Evolutionary conservation across 2,329 filamentous ascomycete species (phyloP).

Genomic region (Cercospora zeina): DNA sequence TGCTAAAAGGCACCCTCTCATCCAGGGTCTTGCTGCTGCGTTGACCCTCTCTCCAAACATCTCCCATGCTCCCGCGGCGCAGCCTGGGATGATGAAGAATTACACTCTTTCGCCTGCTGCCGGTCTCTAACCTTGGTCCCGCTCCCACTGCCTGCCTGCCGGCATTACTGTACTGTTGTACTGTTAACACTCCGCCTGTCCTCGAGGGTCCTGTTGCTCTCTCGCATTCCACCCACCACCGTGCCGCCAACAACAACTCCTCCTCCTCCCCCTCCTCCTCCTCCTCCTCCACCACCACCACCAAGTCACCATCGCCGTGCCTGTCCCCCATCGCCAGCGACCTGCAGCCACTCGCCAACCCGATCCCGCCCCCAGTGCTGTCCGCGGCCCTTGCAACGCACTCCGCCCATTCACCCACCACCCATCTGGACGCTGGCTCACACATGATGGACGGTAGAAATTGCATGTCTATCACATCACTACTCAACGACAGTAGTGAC

Average conservation of each 20-base stretch:
- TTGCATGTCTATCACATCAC: slow-evolving; percentile 47
- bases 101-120: slow-evolving; percentile 23
- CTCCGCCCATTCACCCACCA: slow-evolving; percentile 14
- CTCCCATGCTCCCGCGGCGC: slow-evolving; percentile 23
- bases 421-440: slow-evolving; percentile 32
- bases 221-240: background rate
- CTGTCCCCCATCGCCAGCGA: background rate
- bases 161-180: slow-evolving; percentile 14
- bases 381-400: slow-evolving; percentile 1
- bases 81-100: slow-evolving; percentile 25
- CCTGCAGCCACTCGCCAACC: background rate
- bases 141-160: slow-evolving; percentile 11
- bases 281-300: slow-evolving; percentile 8
- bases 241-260: background rate
- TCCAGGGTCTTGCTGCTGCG: slow-evolving; percentile 15
- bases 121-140: slow-evolving; percentile 27
- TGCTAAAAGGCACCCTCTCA: slow-evolving; percentile 9
- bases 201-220: slow-evolving; percentile 5
- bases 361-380: background rate
- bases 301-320: background rate
- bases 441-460: slow-evolving; percentile 55
- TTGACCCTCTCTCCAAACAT: slow-evolving; percentile 20
- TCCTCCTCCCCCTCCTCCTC: background rate
- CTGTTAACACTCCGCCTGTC: slow-evolving; percentile 3
- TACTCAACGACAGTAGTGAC: slow-evolving; percentile 52